Evolutionary conservation across 768 basidiomycete genomes (phyloP).

Genomic region (Favolaschia claudopus): DNA sequence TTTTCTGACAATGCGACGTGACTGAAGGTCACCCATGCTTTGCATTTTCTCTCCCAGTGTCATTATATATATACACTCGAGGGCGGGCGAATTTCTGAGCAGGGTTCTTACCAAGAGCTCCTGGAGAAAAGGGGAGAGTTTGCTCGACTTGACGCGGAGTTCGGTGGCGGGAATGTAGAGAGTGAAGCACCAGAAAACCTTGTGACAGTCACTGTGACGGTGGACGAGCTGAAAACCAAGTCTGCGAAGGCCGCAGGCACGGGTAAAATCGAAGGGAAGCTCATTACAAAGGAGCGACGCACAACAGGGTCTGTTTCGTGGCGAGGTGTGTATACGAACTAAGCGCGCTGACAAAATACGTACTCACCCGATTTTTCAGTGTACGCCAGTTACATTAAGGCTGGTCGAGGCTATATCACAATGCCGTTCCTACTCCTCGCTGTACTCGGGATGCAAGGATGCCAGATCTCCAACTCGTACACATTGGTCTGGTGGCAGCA

Average conservation of each 20-base stretch:
- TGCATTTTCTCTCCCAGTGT: conserved; percentile 88
- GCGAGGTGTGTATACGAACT: conserved; percentile 42
- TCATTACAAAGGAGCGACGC: conserved; percentile 71
- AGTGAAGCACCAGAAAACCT: conserved; percentile 29
- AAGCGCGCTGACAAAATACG: background rate
- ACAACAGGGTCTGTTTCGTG: conserved; percentile 69
- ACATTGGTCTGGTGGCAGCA: conserved; percentile 78
- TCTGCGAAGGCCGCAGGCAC: conserved; percentile 52
- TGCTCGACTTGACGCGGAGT: conserved; percentile 64
- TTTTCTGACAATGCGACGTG: too few relatives aligned
- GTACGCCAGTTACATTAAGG: conserved; percentile 64
- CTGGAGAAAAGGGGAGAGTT: conserved; percentile 59
- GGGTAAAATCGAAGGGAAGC: conserved; percentile 69
- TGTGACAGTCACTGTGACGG: conserved; percentile 24
- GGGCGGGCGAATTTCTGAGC: conserved; percentile 80
- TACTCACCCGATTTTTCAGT: conserved; percentile 45
- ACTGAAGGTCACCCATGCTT: conserved; percentile 91
- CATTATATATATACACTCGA: conserved; percentile 86
- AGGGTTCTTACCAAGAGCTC: conserved; percentile 63
- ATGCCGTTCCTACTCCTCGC: conserved; percentile 58
- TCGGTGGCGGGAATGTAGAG: conserved; percentile 52
- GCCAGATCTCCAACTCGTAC: conserved; percentile 68
- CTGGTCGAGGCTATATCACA: conserved; percentile 59
- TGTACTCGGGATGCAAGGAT: conserved; percentile 66
- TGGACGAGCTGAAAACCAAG: conserved; percentile 46